Evolutionary conservation across 805 yeast genomes (phyloP).

Genomic region (Candida easanensis): DNA sequence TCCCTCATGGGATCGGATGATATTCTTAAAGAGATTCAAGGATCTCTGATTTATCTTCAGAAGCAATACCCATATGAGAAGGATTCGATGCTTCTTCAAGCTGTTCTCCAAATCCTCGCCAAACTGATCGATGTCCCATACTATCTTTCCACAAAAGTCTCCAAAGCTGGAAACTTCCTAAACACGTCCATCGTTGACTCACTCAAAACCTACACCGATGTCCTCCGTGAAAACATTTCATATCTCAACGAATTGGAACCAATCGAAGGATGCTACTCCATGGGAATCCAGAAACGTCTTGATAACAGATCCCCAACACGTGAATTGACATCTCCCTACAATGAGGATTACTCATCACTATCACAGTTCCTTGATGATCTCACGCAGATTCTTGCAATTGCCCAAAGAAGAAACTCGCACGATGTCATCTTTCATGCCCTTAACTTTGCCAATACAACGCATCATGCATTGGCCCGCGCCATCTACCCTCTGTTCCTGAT

Average conservation of each 20-base stretch:
- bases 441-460: slow-evolving; percentile 33
- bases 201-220: slow-evolving; percentile 6
- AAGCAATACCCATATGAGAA: slow-evolving; percentile 17
- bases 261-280: slow-evolving; percentile 40
- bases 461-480: slow-evolving; percentile 55
- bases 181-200: slow-evolving; percentile 19
- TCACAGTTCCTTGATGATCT: slow-evolving; percentile 37
- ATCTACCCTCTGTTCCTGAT: slow-evolving; percentile 58
- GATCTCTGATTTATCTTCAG: slow-evolving; percentile 33
- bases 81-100: slow-evolving; percentile 21
- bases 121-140: slow-evolving; percentile 22
- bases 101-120: slow-evolving; percentile 20
- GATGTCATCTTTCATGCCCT: slow-evolving; percentile 33
- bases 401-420: slow-evolving; percentile 27
- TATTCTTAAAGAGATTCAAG: slow-evolving; percentile 30
- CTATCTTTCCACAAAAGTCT: slow-evolving; percentile 16
- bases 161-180: slow-evolving; percentile 10
- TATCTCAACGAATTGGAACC: slow-evolving; percentile 25
- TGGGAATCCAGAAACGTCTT: slow-evolving; percentile 44
- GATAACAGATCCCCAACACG: slow-evolving; percentile 49
- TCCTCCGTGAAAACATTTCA: slow-evolving; percentile 14
- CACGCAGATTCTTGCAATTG: slow-evolving; percentile 31
- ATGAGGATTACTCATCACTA: slow-evolving; percentile 29
- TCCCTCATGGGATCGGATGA: slow-evolving; percentile 24
- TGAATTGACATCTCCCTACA: slow-evolving; percentile 30